These are phyloP conservation scores for Microascus cirrosus DNA, from an alignment of 2,329 filamentous ascomycete genomes.

Conservation along the genomic window DNA sequence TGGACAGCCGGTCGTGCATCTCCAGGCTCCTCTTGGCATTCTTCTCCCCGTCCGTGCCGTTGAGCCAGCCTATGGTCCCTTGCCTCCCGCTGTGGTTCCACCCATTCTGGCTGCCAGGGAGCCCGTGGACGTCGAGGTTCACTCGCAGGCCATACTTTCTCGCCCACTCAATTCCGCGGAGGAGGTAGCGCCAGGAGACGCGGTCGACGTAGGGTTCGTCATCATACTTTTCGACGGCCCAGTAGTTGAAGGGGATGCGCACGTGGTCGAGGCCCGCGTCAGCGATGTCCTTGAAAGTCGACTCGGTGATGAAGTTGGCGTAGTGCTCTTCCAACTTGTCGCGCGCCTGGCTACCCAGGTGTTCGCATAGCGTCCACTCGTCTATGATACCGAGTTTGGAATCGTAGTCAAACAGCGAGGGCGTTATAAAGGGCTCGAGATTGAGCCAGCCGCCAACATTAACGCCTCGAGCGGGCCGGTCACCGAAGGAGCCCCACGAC, in stretches of 20 bases:
- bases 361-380: conserved; percentile 37
- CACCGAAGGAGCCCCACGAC: conserved; percentile 49
- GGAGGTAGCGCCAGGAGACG: conserved; percentile 30
- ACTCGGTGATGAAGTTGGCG: conserved; percentile 34
- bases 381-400: conserved; percentile 24
- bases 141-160: conserved; percentile 38
- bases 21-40: conserved; percentile 41
- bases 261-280: conserved; percentile 47
- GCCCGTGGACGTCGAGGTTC: conserved; percentile 48
- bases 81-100: conserved; percentile 50
- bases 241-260: conserved; percentile 47
- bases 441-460: conserved; percentile 67
- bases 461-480: conserved; percentile 55
- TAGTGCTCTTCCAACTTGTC: conserved; percentile 34
- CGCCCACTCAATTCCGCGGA: conserved; percentile 46
- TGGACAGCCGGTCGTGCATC: conserved; percentile 30
- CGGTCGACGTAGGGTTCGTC: conserved; percentile 34
- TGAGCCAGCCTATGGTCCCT: conserved; percentile 15
- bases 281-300: conserved; percentile 45
- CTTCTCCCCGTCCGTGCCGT: conserved; percentile 9
- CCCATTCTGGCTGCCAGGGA: conserved; percentile 46
- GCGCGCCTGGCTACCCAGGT: conserved; percentile 32
- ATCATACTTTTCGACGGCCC: conserved; percentile 41
- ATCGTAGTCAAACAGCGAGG: conserved; percentile 53
- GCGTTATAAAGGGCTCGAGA: conserved; percentile 65